Evolutionary conservation across 306 rosid genomes (phyloP).

Genomic region (Amphicarpaea edgeworthii): DNA sequence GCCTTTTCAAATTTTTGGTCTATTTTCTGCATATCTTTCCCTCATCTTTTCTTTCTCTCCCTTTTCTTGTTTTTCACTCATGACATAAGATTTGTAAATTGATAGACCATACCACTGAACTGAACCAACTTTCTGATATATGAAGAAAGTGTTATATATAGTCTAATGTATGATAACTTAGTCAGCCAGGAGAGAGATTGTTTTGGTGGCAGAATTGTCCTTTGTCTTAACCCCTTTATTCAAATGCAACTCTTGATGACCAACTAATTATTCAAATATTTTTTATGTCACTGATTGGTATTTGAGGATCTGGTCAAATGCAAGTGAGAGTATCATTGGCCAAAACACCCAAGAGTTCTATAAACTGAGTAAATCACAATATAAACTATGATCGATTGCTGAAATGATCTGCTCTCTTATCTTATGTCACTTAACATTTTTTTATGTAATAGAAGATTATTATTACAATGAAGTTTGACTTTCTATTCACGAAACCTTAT

Average conservation of each 20-base stretch:
- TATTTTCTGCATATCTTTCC: too few relatives aligned
- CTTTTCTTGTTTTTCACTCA: slow-evolving; percentile 5
- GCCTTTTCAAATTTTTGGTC: not conserved
- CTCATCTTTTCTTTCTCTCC: not conserved
- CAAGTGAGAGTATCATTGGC: not conserved
- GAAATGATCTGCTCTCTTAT: not conserved
- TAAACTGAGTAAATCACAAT: not conserved
- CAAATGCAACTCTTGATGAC: not conserved
- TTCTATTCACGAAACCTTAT: not conserved
- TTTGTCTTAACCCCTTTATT: not conserved
- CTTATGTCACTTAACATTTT: not conserved
- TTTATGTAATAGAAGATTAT: not conserved
- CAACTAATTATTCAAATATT: not conserved
- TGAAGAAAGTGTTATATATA: not conserved
- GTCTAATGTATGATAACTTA: too few relatives aligned
- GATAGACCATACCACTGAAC: not conserved
- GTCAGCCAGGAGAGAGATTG: not conserved
- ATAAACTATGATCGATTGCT: not conserved
- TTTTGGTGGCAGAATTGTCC: slow-evolving; percentile 21
- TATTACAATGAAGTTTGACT: not conserved
- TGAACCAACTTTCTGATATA: not conserved
- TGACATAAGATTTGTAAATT: slow-evolving; percentile 25
- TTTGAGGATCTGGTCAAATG: not conserved
- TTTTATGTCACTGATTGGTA: not conserved
- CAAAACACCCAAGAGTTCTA: not conserved